Evolutionary conservation across 805 yeast species (phyloP).

Genomic region (Middelhovenomyces tepae): DNA sequence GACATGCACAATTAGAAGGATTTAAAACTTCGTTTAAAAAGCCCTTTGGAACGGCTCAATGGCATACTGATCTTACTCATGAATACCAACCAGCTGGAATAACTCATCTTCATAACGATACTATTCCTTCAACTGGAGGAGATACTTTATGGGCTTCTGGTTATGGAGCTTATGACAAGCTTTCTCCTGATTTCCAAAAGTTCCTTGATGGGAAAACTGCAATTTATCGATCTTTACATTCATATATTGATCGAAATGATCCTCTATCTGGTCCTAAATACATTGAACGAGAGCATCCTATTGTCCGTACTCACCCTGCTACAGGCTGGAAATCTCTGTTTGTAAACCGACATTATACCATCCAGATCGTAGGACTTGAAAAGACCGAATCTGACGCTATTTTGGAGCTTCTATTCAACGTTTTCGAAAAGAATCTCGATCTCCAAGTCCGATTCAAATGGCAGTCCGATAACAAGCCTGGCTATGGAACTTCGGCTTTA

Average conservation of each 20-base stretch:
- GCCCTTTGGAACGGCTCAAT: conserved; percentile 26
- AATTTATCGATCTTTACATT: conserved; percentile 35
- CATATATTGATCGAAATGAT: conserved; percentile 34
- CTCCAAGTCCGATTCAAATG: conserved; percentile 46
- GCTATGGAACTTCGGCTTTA: conserved; percentile 41
- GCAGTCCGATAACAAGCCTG: conserved; percentile 39
- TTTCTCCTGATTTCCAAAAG: conserved; percentile 40
- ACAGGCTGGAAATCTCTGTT: conserved; percentile 55
- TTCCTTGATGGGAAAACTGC: conserved; percentile 40
- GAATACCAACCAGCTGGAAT: conserved; percentile 50
- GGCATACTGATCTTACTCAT: conserved; percentile 50
- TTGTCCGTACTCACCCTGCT: conserved; percentile 56
- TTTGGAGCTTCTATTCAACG: conserved; percentile 37
- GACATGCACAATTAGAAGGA: conserved; percentile 25
- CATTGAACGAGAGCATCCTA: conserved; percentile 38
- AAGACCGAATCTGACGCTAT: conserved; percentile 43
- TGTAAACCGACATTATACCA: conserved; percentile 44
- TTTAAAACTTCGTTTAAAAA: conserved; percentile 13
- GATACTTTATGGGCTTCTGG: conserved; percentile 49
- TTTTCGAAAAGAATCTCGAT: conserved; percentile 44
- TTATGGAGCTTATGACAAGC: conserved; percentile 44
- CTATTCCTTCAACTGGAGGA: conserved; percentile 43
- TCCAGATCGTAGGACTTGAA: conserved; percentile 43
- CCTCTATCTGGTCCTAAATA: conserved; percentile 39
- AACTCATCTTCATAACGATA: conserved; percentile 45